phyloP scores from a whole-genome alignment of 768 basidiomycete species.

The Tricholoma matsutake region DNA sequence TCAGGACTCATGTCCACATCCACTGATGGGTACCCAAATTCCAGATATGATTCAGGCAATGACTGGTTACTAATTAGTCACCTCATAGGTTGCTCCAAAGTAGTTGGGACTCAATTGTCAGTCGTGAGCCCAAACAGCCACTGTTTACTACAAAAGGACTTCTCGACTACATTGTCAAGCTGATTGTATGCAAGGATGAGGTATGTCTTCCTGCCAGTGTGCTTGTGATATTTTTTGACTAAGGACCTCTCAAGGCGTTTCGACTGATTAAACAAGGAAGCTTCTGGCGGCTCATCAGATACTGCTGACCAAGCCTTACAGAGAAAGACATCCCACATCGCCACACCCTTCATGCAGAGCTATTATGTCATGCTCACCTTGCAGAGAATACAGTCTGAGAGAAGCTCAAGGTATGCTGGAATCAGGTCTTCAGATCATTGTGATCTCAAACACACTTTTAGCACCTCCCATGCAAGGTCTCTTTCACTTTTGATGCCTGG shows the following conservation, averaged over 20 bases:
- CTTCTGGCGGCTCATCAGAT: background rate
- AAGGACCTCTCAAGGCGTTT: background rate
- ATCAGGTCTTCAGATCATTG: background rate
- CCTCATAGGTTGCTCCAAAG: too few relatives aligned
- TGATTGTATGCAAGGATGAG: too few relatives aligned
- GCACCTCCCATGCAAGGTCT: too few relatives aligned
- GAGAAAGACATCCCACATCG: background rate
- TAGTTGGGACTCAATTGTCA: too few relatives aligned
- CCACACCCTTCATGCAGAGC: background rate
- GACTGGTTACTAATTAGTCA: too few relatives aligned
- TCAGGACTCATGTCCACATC: background rate
- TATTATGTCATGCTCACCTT: background rate
- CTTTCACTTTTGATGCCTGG: too few relatives aligned
- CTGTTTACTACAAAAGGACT: background rate
- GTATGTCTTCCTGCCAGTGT: too few relatives aligned
- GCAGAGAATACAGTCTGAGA: background rate
- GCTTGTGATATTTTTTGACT: too few relatives aligned
- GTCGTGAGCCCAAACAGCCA: too few relatives aligned
- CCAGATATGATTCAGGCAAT: too few relatives aligned
- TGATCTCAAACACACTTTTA: background rate
- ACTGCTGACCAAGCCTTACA: too few relatives aligned
- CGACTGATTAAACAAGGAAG: background rate
- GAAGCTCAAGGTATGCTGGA: background rate
- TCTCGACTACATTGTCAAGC: background rate
- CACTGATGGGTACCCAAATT: background rate